phyloP scores from a whole-genome alignment of 148 eudicot genomes.

The Rhododendron mucronatum region DNA sequence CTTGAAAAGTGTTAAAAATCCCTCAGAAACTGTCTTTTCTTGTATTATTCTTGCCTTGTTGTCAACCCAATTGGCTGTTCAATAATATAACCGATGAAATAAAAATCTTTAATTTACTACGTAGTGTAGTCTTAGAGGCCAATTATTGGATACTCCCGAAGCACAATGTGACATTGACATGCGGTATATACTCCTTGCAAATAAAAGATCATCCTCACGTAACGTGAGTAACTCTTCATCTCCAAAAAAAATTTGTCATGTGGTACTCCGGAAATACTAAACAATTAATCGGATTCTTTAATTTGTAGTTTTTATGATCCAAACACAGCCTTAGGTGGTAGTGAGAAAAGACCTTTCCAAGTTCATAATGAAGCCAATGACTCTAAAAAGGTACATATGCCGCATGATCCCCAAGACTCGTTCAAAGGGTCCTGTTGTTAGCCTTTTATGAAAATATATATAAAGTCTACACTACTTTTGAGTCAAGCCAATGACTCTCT shows the following conservation, averaged over 20 bases:
- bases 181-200: too few species aligned
- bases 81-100: too few species aligned
- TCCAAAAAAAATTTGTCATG: too few species aligned
- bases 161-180: too few species aligned
- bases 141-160: too few species aligned
- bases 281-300: too few species aligned
- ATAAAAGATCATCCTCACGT: neutral
- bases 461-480: neutral
- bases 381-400: neutral
- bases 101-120: too few species aligned
- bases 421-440: neutral
- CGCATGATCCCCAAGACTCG: neutral
- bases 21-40: too few species aligned
- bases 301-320: neutral
- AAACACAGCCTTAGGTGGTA: neutral
- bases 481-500: neutral
- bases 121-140: too few species aligned
- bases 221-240: neutral
- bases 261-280: too few species aligned
- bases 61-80: neutral
- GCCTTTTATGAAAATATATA: neutral
- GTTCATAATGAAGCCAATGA: conserved; percentile 2
- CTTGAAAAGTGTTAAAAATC: neutral
- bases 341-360: neutral
- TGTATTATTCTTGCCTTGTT: too few species aligned